These are phyloP conservation scores for Aureobasidium sp. DNA, from an alignment of 2,329 filamentous ascomycete species.

Conservation along the genomic window DNA sequence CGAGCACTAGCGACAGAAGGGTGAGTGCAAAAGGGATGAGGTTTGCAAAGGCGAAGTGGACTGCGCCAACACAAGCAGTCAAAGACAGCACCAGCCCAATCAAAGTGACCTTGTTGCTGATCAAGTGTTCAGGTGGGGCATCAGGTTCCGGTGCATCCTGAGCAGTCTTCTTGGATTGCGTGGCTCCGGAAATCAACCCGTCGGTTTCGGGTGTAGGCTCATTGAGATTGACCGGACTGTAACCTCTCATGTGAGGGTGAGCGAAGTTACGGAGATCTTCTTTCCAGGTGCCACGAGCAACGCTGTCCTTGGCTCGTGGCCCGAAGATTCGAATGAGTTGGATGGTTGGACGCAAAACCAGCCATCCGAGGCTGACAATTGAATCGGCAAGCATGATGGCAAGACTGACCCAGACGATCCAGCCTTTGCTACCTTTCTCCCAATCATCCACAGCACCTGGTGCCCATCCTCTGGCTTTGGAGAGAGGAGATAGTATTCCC, in stretches of 20 bases:
- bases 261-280: slow-evolving; percentile 29
- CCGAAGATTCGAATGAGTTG: slow-evolving; percentile 37
- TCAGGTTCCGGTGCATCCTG: slow-evolving; percentile 56
- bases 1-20: slow-evolving; percentile 72
- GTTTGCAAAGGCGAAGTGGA: slow-evolving; percentile 74
- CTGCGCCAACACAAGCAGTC: slow-evolving; percentile 69
- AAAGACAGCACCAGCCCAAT: slow-evolving; percentile 73
- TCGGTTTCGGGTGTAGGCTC: slow-evolving; percentile 15
- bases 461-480: slow-evolving; percentile 82
- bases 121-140: slow-evolving; percentile 74
- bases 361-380: slow-evolving; percentile 76
- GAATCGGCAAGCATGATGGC: slow-evolving; percentile 97
- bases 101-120: slow-evolving; percentile 62
- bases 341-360: slow-evolving; percentile 59
- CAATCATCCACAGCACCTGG: slow-evolving; percentile 80
- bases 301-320: slow-evolving; percentile 25
- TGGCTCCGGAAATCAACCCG: neutral
- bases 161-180: slow-evolving; percentile 18
- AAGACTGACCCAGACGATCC: slow-evolving; percentile 95
- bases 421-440: slow-evolving; percentile 90
- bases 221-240: slow-evolving; percentile 31
- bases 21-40: slow-evolving; percentile 79
- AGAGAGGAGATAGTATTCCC: slow-evolving; percentile 82
- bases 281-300: slow-evolving; percentile 22
- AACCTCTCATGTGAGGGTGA: slow-evolving; percentile 30